These are phyloP conservation scores for Colletotrichum sojae DNA, from an alignment of 2,329 filamentous ascomycete species.

Conservation along the genomic window DNA sequence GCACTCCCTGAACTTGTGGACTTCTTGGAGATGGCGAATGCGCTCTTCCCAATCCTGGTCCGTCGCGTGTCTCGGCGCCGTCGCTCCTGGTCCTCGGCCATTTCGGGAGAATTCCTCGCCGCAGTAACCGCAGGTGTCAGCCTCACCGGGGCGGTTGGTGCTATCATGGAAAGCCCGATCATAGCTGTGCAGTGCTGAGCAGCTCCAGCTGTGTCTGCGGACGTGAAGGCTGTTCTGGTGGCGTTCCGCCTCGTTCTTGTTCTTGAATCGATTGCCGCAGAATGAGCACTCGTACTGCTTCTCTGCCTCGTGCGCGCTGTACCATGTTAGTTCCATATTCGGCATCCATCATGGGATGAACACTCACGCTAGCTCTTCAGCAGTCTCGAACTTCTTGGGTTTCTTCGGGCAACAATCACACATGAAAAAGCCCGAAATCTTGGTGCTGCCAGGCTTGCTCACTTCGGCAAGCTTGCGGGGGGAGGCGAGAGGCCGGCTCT, in stretches of 20 bases:
- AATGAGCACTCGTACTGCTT: conserved; percentile 96
- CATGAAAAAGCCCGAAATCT: conserved; percentile 71
- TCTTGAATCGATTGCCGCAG: conserved; percentile 97
- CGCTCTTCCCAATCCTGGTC: conserved; percentile 91
- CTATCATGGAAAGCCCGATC: conserved; percentile 91
- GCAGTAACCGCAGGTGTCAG: conserved; percentile 94
- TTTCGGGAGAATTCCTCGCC: conserved; percentile 85
- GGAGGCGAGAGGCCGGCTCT: conserved; percentile 57
- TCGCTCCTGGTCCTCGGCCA: conserved; percentile 57
- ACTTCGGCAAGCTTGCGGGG: conserved; percentile 67
- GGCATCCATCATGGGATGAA: conserved; percentile 36
- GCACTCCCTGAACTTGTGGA: conserved; percentile 98
- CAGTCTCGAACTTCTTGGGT: conserved; percentile 92
- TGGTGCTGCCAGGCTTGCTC: conserved; percentile 62
- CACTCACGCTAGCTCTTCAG: conserved; percentile 85
- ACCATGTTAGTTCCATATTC: conserved; percentile 43
- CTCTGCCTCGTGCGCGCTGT: conserved; percentile 88
- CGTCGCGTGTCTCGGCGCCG: conserved; percentile 67
- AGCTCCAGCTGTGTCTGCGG: conserved; percentile 95
- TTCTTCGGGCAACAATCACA: conserved; percentile 98
- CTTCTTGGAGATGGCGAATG: conserved; percentile 87
- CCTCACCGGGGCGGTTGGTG: conserved; percentile 73
- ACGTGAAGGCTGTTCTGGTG: conserved; percentile 97
- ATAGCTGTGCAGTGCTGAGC: conserved; percentile 84
- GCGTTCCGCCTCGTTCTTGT: conserved; percentile 97